Percentiles rank a stretch among this genome's conserved stretches.
Conservation (phyloP, 371 early-diverging fungal genomes). For the Aphelidium insulamus region DNA sequence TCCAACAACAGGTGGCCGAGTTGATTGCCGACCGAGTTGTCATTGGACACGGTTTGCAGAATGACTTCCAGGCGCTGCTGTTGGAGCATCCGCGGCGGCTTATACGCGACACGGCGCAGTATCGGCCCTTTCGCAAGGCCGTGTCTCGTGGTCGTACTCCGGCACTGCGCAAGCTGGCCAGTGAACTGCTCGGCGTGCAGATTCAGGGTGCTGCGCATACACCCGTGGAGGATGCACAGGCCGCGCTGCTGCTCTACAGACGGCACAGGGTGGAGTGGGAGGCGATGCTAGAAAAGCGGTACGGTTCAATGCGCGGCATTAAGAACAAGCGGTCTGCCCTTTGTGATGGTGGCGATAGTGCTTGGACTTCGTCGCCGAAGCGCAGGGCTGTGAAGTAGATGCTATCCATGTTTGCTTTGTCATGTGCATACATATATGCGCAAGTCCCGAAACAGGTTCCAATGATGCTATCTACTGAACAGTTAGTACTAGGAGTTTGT, state of each 20-base stretch:
- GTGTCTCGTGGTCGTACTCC: slow-evolving; percentile 40
- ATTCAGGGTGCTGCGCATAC: slow-evolving; percentile 72
- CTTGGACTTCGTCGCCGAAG: too few species aligned
- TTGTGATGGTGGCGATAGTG: too few species aligned
- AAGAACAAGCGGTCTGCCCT: too few species aligned
- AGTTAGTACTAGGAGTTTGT: too few species aligned
- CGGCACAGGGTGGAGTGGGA: slow-evolving; percentile 69
- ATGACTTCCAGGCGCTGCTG: slow-evolving; percentile 60
- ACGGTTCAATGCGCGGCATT: too few species aligned
- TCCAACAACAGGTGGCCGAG: slow-evolving; percentile 47
- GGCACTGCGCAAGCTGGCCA: slow-evolving; percentile 48
- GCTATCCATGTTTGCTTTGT: too few species aligned
- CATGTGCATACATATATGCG: too few species aligned
- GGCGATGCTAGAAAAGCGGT: slow-evolving; percentile 1
- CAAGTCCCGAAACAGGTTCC: too few species aligned
- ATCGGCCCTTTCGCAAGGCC: slow-evolving; percentile 35
- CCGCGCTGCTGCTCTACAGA: slow-evolving; percentile 68
- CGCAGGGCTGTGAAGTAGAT: too few species aligned
- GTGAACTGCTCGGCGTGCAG: slow-evolving; percentile 38
- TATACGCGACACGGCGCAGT: slow-evolving; percentile 65
- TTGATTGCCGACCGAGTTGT: slow-evolving; percentile 59
- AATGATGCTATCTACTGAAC: too few species aligned
- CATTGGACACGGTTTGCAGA: slow-evolving; percentile 71
- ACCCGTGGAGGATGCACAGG: slow-evolving; percentile 64
- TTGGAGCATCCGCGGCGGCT: slow-evolving; percentile 50